Conservation (phyloP, 805 yeast genomes). For the Wickerhamomyces hampshirensis region DNA sequence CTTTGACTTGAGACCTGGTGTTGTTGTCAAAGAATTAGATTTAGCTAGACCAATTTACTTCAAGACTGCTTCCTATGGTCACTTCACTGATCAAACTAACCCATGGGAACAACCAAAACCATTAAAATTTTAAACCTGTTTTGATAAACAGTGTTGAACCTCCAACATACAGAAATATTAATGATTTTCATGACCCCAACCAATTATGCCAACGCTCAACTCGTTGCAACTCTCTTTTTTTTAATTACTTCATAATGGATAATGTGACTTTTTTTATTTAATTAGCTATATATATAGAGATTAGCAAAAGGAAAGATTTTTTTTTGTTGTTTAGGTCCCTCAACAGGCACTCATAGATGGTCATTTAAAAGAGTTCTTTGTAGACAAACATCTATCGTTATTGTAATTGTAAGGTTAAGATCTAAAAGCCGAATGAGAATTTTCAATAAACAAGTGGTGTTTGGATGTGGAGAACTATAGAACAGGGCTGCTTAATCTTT, state of each 20-base stretch:
- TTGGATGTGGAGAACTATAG: too few species aligned
- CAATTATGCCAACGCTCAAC: slow-evolving; percentile 17
- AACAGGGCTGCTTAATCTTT: too few species aligned
- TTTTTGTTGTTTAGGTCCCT: slow-evolving; percentile 17
- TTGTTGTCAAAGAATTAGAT: slow-evolving; percentile 91
- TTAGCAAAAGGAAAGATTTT: too few species aligned
- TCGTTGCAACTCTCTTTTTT: slow-evolving; percentile 9
- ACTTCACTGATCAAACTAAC: slow-evolving; percentile 98
- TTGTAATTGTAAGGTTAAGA: too few species aligned
- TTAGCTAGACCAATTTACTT: slow-evolving; percentile 98
- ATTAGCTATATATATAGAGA: slow-evolving; percentile 10
- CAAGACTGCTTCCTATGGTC: slow-evolving; percentile 99
- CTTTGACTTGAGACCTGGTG: slow-evolving; percentile 99
- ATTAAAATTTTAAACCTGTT: slow-evolving; percentile 44
- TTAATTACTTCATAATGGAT: neutral
- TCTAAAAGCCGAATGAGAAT: too few species aligned
- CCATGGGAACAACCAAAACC: slow-evolving; percentile 97
- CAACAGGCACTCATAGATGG: slow-evolving; percentile 20
- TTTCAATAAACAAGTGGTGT: too few species aligned
- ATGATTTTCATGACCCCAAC: slow-evolving; percentile 14
- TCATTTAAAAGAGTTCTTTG: too few species aligned
- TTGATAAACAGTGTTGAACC: too few species aligned
- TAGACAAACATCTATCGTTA: too few species aligned
- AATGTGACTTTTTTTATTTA: slow-evolving; percentile 1
- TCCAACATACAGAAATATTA: too few species aligned